These are phyloP conservation scores for Suillus subalutaceus DNA, from an alignment of 768 basidiomycete genomes.

Conservation along the genomic window DNA sequence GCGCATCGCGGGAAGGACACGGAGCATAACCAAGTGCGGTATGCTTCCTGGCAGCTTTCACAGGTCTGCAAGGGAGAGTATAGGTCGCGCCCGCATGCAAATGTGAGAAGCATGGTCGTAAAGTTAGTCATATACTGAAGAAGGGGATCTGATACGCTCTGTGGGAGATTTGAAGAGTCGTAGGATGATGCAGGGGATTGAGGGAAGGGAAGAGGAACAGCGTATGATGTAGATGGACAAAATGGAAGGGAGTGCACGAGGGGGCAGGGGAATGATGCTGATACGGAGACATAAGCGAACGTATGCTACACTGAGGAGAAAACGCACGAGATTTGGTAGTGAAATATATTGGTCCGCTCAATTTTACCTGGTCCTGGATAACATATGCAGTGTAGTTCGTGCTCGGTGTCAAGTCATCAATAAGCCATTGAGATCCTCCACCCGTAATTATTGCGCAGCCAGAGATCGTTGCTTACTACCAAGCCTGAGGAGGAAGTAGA, in stretches of 20 bases:
- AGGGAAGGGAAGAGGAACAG: constrained; percentile 65
- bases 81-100: constrained; percentile 76
- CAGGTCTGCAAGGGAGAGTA: constrained; percentile 83
- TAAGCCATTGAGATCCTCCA: constrained; percentile 72
- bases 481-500: constrained; percentile 40
- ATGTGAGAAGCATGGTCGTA: constrained; percentile 68
- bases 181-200: constrained; percentile 46
- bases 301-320: background rate
- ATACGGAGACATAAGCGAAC: constrained; percentile 3
- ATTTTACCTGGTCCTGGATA: constrained; percentile 53
- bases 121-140: constrained; percentile 71
- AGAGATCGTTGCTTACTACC: constrained; percentile 49
- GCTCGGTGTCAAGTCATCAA: constrained; percentile 56
- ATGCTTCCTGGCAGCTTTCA: constrained; percentile 71
- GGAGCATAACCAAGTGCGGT: constrained; percentile 78
- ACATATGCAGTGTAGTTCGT: constrained; percentile 84
- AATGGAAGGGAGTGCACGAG: constrained; percentile 72
- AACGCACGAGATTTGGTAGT: constrained; percentile 60
- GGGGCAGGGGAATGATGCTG: constrained; percentile 70
- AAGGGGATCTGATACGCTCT: constrained; percentile 50
- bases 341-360: constrained; percentile 72
- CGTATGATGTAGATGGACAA: constrained; percentile 72
- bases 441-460: constrained; percentile 59
- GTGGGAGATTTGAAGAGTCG: constrained; percentile 54
- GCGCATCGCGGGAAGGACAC: constrained; percentile 75